These are phyloP conservation scores for Lepidium campestre DNA, from an alignment of 441 rosid genomes.

Conservation along the genomic window DNA sequence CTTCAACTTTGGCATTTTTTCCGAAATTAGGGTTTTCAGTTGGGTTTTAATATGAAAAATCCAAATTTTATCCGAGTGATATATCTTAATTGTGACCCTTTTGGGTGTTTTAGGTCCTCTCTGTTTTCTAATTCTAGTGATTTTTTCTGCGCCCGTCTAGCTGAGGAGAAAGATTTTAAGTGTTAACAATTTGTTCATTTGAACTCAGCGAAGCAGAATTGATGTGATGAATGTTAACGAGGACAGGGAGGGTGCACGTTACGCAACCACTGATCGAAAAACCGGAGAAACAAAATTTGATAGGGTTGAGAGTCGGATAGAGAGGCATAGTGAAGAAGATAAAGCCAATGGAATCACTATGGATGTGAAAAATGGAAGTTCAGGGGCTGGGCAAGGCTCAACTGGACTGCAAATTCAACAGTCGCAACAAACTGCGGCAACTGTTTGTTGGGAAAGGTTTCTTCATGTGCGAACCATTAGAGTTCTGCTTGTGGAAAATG, in stretches of 20 bases:
- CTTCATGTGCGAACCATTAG: conserved; percentile 56
- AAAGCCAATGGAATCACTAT: conserved; percentile 25
- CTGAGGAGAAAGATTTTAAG: not conserved
- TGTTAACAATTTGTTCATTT: not conserved
- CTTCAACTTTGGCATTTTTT: not conserved
- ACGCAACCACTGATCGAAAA: conserved; percentile 26
- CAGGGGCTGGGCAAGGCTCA: conserved; percentile 29
- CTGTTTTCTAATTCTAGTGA: not conserved
- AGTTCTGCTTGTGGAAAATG: conserved; percentile 68
- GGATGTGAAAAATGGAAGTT: conserved; percentile 36
- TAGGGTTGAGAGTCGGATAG: conserved; percentile 18
- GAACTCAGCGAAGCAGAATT: conserved; percentile 9
- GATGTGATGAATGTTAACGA: conserved; percentile 39
- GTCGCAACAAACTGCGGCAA: conserved; percentile 37
- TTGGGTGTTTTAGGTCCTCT: not conserved
- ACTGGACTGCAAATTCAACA: conserved; percentile 33
- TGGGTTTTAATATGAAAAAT: not conserved
- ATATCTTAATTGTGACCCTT: not conserved
- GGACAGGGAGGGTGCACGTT: conserved; percentile 30
- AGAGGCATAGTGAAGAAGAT: conserved; percentile 25
- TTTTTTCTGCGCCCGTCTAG: not conserved
- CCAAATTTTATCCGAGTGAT: not conserved
- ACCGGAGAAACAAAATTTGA: conserved; percentile 16
- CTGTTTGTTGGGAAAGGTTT: conserved; percentile 67
- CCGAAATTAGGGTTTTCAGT: conserved; percentile 18